Percentiles rank a stretch among this genome's conserved stretches.
phyloP scores from a whole-genome alignment of 2,329 filamentous ascomycete genomes.

The Hortaea werneckii region DNA sequence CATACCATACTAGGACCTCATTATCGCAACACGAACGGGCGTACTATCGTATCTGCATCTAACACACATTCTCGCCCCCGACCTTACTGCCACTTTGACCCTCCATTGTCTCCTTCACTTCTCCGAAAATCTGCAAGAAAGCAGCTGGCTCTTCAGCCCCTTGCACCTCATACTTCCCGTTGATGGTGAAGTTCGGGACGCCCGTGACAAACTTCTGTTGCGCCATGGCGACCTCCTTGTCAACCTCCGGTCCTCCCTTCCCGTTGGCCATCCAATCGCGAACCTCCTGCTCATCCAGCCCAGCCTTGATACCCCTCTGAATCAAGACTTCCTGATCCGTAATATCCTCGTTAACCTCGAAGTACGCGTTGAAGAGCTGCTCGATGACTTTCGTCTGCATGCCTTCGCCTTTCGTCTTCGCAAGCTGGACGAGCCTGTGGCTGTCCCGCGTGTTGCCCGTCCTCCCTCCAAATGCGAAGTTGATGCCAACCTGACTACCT shows the following conservation, averaged over 20 bases:
- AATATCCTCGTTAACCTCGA: conserved; percentile 40
- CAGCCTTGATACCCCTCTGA: conserved; percentile 33
- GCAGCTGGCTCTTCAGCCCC: conserved; percentile 61
- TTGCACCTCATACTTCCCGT: conserved; percentile 55
- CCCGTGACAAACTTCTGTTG: conserved; percentile 47
- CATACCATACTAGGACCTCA: not conserved
- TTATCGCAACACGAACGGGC: too few relatives aligned
- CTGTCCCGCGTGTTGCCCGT: conserved; percentile 71
- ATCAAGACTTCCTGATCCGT: conserved; percentile 32
- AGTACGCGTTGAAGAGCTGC: conserved; percentile 51
- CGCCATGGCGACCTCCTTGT: conserved; percentile 37
- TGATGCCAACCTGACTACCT: conserved; percentile 58
- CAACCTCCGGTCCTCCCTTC: conserved; percentile 35
- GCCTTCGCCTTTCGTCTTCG: conserved; percentile 42
- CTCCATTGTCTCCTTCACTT: conserved; percentile 39
- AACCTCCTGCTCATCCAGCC: conserved; percentile 33
- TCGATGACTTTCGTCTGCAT: conserved; percentile 51
- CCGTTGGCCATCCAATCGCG: conserved; percentile 34
- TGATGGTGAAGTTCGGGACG: conserved; percentile 67
- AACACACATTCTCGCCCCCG: conserved; percentile 11
- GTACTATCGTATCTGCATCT: not conserved
- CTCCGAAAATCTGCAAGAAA: conserved; percentile 57
- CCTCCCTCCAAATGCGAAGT: conserved; percentile 60
- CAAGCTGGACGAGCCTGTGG: conserved; percentile 66
- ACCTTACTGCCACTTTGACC: conserved; percentile 4